Conservation (phyloP, 768 basidiomycete genomes). For the Suillus bovinus region DNA sequence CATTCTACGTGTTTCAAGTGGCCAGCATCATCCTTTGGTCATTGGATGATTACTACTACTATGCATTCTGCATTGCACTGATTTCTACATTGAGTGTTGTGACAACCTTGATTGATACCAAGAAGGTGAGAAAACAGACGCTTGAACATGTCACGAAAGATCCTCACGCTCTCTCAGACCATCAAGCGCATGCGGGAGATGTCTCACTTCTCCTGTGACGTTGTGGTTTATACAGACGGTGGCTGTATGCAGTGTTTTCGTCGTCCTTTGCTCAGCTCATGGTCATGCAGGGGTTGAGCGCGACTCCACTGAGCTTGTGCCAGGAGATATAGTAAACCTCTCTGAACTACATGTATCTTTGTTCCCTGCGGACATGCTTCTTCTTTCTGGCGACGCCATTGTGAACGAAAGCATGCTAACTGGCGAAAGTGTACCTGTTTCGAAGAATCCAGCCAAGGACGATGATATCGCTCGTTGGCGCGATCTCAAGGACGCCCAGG, state of each 20-base stretch:
- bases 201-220: slow-evolving; percentile 85
- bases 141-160: background rate
- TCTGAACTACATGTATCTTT: slow-evolving; percentile 68
- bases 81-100: slow-evolving; percentile 84
- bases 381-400: slow-evolving; percentile 95
- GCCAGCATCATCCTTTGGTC: slow-evolving; percentile 95
- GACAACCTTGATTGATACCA: slow-evolving; percentile 90
- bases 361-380: slow-evolving; percentile 88
- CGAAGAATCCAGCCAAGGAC: slow-evolving; percentile 84
- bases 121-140: slow-evolving; percentile 55
- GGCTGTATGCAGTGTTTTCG: slow-evolving; percentile 53
- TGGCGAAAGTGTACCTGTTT: slow-evolving; percentile 96
- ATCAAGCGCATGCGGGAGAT: slow-evolving; percentile 94
- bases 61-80: slow-evolving; percentile 93
- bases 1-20: slow-evolving; percentile 98
- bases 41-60: slow-evolving; percentile 94
- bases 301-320: slow-evolving; percentile 80
- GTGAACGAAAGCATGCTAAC: slow-evolving; percentile 99
- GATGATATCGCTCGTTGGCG: slow-evolving; percentile 73
- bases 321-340: slow-evolving; percentile 93
- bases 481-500: slow-evolving; percentile 55
- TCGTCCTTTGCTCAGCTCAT: slow-evolving; percentile 5
- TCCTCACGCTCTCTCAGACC: slow-evolving; percentile 51
- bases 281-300: slow-evolving; percentile 57
- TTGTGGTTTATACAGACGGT: slow-evolving; percentile 67